Evolutionary conservation across 169 alveolate genomes (phyloP), one percentile per base, ranked within the genome.

Genomic region (Plasmodium billcollinsi): DNA sequence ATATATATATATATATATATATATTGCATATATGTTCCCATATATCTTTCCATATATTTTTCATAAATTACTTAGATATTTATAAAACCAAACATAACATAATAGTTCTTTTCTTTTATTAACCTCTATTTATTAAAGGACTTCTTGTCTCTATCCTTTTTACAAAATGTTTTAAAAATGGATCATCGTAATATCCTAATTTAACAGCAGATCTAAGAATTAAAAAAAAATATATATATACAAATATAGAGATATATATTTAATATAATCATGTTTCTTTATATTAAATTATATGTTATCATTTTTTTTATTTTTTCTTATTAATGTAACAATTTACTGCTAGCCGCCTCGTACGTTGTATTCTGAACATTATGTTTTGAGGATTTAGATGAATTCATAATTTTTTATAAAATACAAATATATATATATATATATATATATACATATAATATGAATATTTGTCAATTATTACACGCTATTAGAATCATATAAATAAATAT

Each of bases 301-400:
- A 15, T 50, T 33, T 18, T 20, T 24, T 45, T 29, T 33, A 45
- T 71, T 49, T 71, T 15, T 73, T 58, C 24, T 54, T 71, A 58
- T 67, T 12, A 21, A 47, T 58, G 52, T 88, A 69, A 88, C 93
- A 74, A 54, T 88, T 88, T 88, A 74, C 93, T 88, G 49, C 89
- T 63, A 29, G 93, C 90, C 52, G 93, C 93, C 62, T 88, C 93
- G 73, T 88, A 73, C 20, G 93, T 88, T 50, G 93, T 88, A 20
- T 54, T 20, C 80, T 88, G 93, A 26, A 88, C 93, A 12, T 71
- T 69, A 9, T 3, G 20, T 24, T 66, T 80, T 26, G 90, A 61
- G 4, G 70, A 56, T 20, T 80, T 62, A 43, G 39, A 5, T 12
- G 65, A 26, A 80, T 47, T 58, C 83, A 80, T 80, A 14, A 39